phyloP scores from a whole-genome alignment of 2,329 filamentous ascomycete genomes.

The Lachnellula occidentalis region DNA sequence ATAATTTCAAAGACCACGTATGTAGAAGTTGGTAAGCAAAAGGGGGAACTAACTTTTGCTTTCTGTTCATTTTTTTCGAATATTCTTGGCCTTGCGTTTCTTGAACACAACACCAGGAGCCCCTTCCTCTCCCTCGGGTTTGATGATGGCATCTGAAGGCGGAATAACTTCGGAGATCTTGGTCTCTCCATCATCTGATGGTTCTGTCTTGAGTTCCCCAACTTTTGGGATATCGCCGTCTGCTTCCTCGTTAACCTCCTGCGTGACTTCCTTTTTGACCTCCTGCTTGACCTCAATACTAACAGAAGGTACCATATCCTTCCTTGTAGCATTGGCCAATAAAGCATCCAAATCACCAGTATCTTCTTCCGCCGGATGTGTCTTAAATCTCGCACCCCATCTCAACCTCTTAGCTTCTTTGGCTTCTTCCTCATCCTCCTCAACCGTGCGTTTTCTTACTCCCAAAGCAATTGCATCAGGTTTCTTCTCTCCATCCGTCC shows the following conservation, averaged over 20 bases:
- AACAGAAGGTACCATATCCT: constrained; percentile 22
- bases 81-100: constrained; percentile 67
- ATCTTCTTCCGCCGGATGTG: constrained; percentile 29
- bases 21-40: neutral
- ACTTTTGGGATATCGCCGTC: neutral
- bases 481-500: constrained; percentile 40
- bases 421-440: constrained; percentile 55
- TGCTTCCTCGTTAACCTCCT: constrained; percentile 17
- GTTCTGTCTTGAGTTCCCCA: constrained; percentile 23
- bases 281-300: constrained; percentile 20
- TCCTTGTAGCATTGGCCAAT: constrained; percentile 24
- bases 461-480: constrained; percentile 43
- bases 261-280: constrained; percentile 13
- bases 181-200: constrained; percentile 32
- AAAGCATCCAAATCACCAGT: constrained; percentile 37
- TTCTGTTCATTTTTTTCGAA: constrained; percentile 49
- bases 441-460: constrained; percentile 56
- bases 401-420: constrained; percentile 53
- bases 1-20: neutral
- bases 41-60: neutral
- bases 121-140: constrained; percentile 26
- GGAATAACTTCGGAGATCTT: constrained; percentile 19
- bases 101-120: constrained; percentile 63
- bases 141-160: constrained; percentile 23
- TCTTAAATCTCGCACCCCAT: constrained; percentile 32